phyloP scores from a whole-genome alignment of 306 rosid species.

The Quercus agrifolia region DNA sequence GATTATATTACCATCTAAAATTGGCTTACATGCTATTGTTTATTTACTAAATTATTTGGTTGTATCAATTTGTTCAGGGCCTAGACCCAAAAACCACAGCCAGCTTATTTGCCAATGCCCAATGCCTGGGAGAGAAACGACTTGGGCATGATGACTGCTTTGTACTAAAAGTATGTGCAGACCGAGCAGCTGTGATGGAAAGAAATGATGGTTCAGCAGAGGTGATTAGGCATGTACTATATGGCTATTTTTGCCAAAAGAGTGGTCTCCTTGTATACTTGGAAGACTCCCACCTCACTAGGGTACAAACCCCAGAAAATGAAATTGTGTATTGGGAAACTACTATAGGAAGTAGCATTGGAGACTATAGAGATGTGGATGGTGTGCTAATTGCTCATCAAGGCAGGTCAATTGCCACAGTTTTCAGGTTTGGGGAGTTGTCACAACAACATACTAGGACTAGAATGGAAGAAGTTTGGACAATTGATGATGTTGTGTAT shows the following conservation, averaged over 20 bases:
- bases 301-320: conserved; percentile 56
- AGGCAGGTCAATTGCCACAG: conserved; percentile 87
- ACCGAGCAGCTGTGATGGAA: conserved; percentile 78
- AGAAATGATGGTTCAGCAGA: conserved; percentile 88
- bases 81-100: conserved; percentile 93
- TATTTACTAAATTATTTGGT: background rate
- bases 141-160: conserved; percentile 83
- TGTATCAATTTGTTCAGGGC: conserved; percentile 41
- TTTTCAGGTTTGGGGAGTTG: conserved; percentile 73
- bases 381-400: conserved; percentile 80
- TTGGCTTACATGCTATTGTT: too few species aligned
- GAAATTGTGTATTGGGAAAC: conserved; percentile 92
- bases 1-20: too few species aligned
- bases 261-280: conserved; percentile 87
- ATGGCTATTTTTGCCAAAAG: conserved; percentile 91
- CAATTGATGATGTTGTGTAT: conserved; percentile 84
- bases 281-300: conserved; percentile 90
- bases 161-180: conserved; percentile 71
- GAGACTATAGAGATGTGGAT: conserved; percentile 74
- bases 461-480: conserved; percentile 90
- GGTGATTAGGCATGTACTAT: conserved; percentile 80
- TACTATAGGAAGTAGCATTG: conserved; percentile 89
- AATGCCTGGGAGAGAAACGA: conserved; percentile 81
- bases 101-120: conserved; percentile 83
- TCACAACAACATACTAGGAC: conserved; percentile 83